These are phyloP conservation scores for Physcomitrium patens DNA, from an alignment of 225 moss, liverwort and hornwort genomes.

Conservation along the genomic window DNA sequence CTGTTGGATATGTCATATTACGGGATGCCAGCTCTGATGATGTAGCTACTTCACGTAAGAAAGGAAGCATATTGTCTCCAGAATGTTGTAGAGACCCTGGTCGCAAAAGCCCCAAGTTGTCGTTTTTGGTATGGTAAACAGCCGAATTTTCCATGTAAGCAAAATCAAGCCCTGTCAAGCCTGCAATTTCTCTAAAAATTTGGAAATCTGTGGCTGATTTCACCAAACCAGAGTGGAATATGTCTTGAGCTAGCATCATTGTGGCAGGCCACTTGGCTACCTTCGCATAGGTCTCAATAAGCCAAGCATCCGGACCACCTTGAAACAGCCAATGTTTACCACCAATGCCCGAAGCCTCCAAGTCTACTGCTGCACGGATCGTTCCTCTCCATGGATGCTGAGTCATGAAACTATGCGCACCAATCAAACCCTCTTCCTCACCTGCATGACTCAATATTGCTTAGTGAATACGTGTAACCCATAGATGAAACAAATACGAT, in stretches of 20 bases:
- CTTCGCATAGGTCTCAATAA: constrained; percentile 71
- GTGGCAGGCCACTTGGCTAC: constrained; percentile 76
- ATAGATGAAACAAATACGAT: not conserved
- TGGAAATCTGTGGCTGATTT: constrained; percentile 96
- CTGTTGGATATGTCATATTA: constrained; percentile 50
- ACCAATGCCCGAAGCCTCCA: constrained; percentile 88
- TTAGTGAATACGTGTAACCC: constrained; percentile 10
- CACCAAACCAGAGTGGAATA: constrained; percentile 81
- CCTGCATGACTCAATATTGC: constrained; percentile 52
- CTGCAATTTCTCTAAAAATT: constrained; percentile 75
- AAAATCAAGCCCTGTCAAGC: constrained; percentile 90
- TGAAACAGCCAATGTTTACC: constrained; percentile 87
- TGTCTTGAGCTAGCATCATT: constrained; percentile 81
- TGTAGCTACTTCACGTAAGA: constrained; percentile 57
- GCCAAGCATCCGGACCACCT: constrained; percentile 79
- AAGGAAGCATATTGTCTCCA: constrained; percentile 86
- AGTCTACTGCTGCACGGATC: constrained; percentile 79
- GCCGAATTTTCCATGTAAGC: constrained; percentile 76
- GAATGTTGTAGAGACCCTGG: constrained; percentile 88
- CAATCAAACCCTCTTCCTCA: constrained; percentile 91
- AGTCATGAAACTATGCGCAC: constrained; percentile 95
- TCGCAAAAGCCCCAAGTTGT: constrained; percentile 68
- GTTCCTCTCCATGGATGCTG: constrained; percentile 86
- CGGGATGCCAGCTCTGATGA: constrained; percentile 66
- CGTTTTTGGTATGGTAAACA: constrained; percentile 94